These are phyloP conservation scores for Annulohypoxylon bovei DNA, from an alignment of 495 filamentous ascomycete genomes.

Conservation along the genomic window DNA sequence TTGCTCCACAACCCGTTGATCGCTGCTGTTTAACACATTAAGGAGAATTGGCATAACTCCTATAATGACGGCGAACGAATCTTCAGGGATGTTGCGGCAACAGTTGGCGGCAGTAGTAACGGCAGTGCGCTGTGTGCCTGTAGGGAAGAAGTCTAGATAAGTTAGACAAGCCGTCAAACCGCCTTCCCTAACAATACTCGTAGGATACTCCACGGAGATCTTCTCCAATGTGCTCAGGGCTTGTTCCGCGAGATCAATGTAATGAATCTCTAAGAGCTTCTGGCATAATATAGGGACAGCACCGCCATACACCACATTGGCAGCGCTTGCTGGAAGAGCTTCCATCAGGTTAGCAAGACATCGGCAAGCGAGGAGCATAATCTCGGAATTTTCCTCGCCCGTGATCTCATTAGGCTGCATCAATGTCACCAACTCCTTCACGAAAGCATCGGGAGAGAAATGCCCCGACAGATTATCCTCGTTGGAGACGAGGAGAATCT, in stretches of 20 bases:
- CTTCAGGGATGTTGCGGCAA: slow-evolving; percentile 93
- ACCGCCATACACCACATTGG: slow-evolving; percentile 94
- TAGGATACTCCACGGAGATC: slow-evolving; percentile 96
- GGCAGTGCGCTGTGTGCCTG: slow-evolving; percentile 94
- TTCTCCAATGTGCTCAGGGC: slow-evolving; percentile 95
- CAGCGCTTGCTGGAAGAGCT: slow-evolving; percentile 88
- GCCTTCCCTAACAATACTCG: slow-evolving; percentile 94
- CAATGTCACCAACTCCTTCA: slow-evolving; percentile 90
- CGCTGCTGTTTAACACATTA: slow-evolving; percentile 87
- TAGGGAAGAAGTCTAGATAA: slow-evolving; percentile 97
- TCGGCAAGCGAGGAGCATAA: slow-evolving; percentile 96
- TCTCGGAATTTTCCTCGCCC: slow-evolving; percentile 93
- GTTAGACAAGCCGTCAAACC: slow-evolving; percentile 92
- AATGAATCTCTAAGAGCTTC: slow-evolving; percentile 93
- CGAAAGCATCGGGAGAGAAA: slow-evolving; percentile 92
- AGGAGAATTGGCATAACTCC: slow-evolving; percentile 96
- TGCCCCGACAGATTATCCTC: slow-evolving; percentile 97
- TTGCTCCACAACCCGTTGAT: slow-evolving; percentile 97
- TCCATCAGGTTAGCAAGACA: slow-evolving; percentile 99
- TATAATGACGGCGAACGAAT: slow-evolving; percentile 85
- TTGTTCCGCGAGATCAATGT: slow-evolving; percentile 97
- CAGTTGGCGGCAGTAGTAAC: slow-evolving; percentile 98
- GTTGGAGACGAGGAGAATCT: slow-evolving; percentile 91
- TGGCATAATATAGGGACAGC: slow-evolving; percentile 94
- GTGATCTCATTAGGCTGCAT: slow-evolving; percentile 89